Evolutionary conservation across 805 yeast genomes (phyloP).

Genomic region (Peterozyma xylosa): DNA sequence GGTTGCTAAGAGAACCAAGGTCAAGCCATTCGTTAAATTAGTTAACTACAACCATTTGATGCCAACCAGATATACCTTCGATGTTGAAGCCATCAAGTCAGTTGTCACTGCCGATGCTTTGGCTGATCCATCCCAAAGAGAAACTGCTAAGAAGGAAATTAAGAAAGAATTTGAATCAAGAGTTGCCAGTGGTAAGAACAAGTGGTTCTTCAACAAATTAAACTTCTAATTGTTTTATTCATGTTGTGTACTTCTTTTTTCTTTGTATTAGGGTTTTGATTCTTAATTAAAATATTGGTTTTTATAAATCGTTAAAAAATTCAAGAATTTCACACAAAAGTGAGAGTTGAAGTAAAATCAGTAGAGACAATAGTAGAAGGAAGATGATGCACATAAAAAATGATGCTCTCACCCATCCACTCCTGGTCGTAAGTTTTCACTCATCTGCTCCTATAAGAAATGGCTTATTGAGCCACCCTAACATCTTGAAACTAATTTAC

Average conservation of each 20-base stretch:
- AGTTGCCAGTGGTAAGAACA: slow-evolving; percentile 99
- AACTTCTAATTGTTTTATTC: slow-evolving; percentile 53
- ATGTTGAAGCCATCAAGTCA: slow-evolving; percentile 91
- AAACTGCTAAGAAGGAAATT: slow-evolving; percentile 97
- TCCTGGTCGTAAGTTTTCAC: no score
- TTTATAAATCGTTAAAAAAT: slow-evolving; percentile 1
- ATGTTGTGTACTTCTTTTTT: neutral
- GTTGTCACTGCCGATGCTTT: slow-evolving; percentile 90
- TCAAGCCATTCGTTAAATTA: slow-evolving; percentile 98
- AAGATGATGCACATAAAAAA: no score
- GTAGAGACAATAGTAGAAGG: neutral
- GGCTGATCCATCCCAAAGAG: slow-evolving; percentile 96
- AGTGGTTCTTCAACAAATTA: slow-evolving; percentile 99
- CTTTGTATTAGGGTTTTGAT: slow-evolving; percentile 15
- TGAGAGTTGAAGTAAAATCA: neutral
- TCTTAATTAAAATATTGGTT: slow-evolving; percentile 18
- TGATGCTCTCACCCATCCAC: neutral
- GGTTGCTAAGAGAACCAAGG: slow-evolving; percentile 93
- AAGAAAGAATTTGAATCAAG: slow-evolving; percentile 99
- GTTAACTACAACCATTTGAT: slow-evolving; percentile 99
- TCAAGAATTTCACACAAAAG: neutral
- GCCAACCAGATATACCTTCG: slow-evolving; percentile 99
- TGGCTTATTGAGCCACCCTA: no score
- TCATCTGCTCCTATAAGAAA: no score
- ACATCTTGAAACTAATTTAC: no score